Evolutionary conservation across 108 stramenopile genomes (phyloP), one percentile per base, ranked within the genome.

Genomic region (Seminavis robusta): DNA sequence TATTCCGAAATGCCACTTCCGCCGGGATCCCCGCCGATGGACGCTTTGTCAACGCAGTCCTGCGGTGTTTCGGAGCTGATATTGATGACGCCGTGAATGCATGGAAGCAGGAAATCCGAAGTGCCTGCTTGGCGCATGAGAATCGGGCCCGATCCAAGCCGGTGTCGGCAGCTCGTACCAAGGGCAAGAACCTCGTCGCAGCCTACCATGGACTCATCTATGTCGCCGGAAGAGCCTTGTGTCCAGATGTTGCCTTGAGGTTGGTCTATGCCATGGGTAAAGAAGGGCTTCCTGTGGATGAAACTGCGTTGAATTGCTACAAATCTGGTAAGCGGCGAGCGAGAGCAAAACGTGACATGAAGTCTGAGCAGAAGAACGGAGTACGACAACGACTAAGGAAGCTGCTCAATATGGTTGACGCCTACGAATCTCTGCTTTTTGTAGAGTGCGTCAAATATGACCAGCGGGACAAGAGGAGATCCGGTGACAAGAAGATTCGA

Each of bases 401-500:
- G 20, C n/a, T n/a, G 41, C 41, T 48, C 58, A 47, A 39, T 36
- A 20, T 56, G 33, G 60, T 45, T 10, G 53, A 65, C 37, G 79
- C 83, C 47, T 84, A 80, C 38, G 90, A 91, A 58, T 56, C 67
- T 41, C 33, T 87, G 29, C 49, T 91, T 11, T 59, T 67, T 23
- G 75, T 91, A 13, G 90, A 91, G 62, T 91, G 90, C 44, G 74
- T 63, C 26, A 84, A 91, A 19, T 90, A 90, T 56, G 71, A 71
- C 34, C 33, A 34, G 11, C 75, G 73, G 16, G 80, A 85, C 66
- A 86, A 61, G 43, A 62, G 83, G 52, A 63, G 78, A n/a, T 49
- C 60, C 25, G 57, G 61, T 16, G 90, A 85, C 30, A 72, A 54
- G 34, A 76, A 74, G 47, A 77, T 91, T 39, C 54, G 85, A 31